phyloP scores from a whole-genome alignment of 2,329 filamentous ascomycete genomes.

The Byssothecium circinans region DNA sequence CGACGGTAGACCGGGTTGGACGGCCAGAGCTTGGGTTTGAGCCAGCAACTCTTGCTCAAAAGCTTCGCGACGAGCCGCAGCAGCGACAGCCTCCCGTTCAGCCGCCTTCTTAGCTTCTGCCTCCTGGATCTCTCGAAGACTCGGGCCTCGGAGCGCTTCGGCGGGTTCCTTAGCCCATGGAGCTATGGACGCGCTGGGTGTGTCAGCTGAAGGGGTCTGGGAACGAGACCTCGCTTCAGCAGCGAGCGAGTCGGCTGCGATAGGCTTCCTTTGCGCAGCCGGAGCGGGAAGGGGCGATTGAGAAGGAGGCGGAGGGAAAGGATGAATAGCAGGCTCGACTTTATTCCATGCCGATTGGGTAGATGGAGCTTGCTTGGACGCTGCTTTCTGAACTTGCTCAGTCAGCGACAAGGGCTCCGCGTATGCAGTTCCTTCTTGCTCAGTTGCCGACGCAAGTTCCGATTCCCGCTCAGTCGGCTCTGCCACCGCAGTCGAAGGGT shows the following conservation, averaged over 20 bases:
- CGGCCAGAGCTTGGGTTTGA: constrained; percentile 60
- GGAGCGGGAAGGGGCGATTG: constrained; percentile 84
- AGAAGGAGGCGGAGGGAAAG: constrained; percentile 72
- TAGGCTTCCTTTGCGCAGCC: constrained; percentile 82
- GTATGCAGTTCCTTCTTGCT: constrained; percentile 14
- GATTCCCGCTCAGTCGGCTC: constrained; percentile 25
- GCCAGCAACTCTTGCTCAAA: constrained; percentile 77
- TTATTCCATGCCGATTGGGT: constrained; percentile 61
- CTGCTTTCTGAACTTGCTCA: constrained; percentile 80
- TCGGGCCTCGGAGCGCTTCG: constrained; percentile 78
- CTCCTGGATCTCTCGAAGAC: constrained; percentile 94
- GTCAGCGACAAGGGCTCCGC: constrained; percentile 69
- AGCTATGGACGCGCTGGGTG: constrained; percentile 72
- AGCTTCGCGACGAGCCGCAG: constrained; percentile 72
- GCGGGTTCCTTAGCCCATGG: constrained; percentile 89
- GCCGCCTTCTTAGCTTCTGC: constrained; percentile 91
- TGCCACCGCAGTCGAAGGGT: constrained; percentile 23
- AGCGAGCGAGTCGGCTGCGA: constrained; percentile 73
- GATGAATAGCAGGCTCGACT: constrained; percentile 73
- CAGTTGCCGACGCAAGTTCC: constrained; percentile 19
- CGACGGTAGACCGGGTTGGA: constrained; percentile 79
- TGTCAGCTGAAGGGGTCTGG: constrained; percentile 71
- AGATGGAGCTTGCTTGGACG: constrained; percentile 60
- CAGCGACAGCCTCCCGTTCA: constrained; percentile 79
- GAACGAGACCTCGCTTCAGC: constrained; percentile 71